phyloP scores from a whole-genome alignment of 2,329 filamentous ascomycete genomes.

The Penicillium sp. region DNA sequence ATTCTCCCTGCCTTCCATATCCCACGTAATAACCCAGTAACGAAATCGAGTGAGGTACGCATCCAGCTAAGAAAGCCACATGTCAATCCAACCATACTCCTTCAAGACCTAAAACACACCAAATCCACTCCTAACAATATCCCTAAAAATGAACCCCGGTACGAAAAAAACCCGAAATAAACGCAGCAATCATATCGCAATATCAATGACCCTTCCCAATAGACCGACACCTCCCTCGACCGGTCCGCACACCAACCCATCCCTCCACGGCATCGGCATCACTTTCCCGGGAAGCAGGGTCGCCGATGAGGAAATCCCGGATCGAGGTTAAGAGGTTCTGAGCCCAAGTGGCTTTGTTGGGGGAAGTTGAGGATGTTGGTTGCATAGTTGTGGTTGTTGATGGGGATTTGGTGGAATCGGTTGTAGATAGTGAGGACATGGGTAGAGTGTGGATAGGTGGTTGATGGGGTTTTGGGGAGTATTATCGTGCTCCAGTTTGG shows the following conservation, averaged over 20 bases:
- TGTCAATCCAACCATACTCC: not conserved
- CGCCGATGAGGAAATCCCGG: constrained; percentile 17
- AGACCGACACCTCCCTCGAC: constrained; percentile 29
- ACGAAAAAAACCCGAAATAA: not conserved
- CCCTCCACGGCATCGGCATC: constrained; percentile 30
- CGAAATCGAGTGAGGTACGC: too few relatives aligned
- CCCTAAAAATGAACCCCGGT: not conserved
- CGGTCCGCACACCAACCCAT: constrained; percentile 29
- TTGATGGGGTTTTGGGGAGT: not conserved
- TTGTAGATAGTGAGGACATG: not conserved
- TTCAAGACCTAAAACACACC: not conserved
- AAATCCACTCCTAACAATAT: not conserved
- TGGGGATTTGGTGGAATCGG: not conserved
- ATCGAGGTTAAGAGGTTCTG: constrained; percentile 22
- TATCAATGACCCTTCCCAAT: constrained; percentile 28
- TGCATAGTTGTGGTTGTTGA: not conserved
- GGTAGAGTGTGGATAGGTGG: not conserved
- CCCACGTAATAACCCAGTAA: too few relatives aligned
- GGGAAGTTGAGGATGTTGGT: not conserved
- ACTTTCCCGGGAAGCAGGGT: constrained; percentile 1
- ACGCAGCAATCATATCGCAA: not conserved
- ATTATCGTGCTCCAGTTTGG: not conserved
- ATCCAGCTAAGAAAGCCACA: not conserved
- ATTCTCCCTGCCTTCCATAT: not conserved
- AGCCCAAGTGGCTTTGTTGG: constrained; percentile 18